Evolutionary conservation across 768 basidiomycete genomes (phyloP), one percentile per base, ranked within the genome.

Genomic region (Neoboletus brunneissimus): DNA sequence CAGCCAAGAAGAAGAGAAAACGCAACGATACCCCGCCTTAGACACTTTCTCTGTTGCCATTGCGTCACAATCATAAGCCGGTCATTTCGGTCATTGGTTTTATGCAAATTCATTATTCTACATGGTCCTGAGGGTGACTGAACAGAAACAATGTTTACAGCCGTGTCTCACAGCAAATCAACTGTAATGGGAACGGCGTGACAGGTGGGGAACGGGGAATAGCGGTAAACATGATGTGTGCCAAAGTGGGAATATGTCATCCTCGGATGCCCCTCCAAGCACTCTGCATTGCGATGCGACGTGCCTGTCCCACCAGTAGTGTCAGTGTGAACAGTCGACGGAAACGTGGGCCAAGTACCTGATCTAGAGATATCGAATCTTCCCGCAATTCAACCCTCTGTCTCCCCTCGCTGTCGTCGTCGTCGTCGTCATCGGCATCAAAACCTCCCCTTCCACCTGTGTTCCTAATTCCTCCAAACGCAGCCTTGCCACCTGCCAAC

Each of bases 341-440:
- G 35, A 44, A 38, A 45, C 12, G 1, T 25, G 20, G 12, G 20
- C 6, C 32, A 71, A 79, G 27, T 62, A 93, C 94, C 82, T 98
- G 96, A 61, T 98, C 96, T 56, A 97, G 78, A 13, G 91, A 88
- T 70, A 99, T 98, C 31, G 87, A 85, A 64, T 87, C 90, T 66
- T 93, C 90, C 61, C 80, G 77, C 60, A 96, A 75, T 65, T 89
- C 87, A 23, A 97, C 83, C 60, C 76, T 83, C 70, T 94, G 89
- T 63, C 79, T 78, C 18, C 84, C 82, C 50, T 81, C 77, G 0
- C 25, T 25, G 25, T 86, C 79, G 0, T 82, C 81, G 1, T 84
- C 92, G 0, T 94, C 92, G 0, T 94, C 91, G 0, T 92, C 90
- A n/a, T 86, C 84, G 16, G 77, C 79, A 46, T 81, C 82, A 54